A percentile compares a stretch with the other conserved stretches of the same genome.
These are phyloP conservation scores for Rhinocladiella similis DNA, from an alignment of 2,329 filamentous ascomycete species.

Conservation along the genomic window DNA sequence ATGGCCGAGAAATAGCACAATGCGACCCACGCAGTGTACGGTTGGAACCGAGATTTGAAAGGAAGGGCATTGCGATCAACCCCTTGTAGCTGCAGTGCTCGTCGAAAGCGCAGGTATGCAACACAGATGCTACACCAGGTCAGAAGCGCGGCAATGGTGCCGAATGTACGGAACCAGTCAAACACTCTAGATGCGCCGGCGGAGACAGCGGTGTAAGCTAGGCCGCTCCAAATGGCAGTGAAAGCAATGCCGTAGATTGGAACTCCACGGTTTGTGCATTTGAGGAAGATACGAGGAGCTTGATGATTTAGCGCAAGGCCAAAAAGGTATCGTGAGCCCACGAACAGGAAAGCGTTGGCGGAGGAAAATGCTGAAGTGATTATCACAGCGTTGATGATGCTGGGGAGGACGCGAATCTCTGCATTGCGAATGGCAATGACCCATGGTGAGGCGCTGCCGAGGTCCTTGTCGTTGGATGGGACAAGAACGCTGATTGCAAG, in stretches of 20 bases:
- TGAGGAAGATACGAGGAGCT: conserved; percentile 39
- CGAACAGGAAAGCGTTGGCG: conserved; percentile 65
- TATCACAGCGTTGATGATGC: conserved; percentile 60
- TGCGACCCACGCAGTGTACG: conserved; percentile 63
- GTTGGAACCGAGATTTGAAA: conserved; percentile 47
- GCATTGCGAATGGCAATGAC: conserved; percentile 44
- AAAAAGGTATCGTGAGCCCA: conserved; percentile 55
- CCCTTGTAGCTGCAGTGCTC: conserved; percentile 42
- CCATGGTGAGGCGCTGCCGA: too few relatives aligned
- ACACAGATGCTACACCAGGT: conserved; percentile 51
- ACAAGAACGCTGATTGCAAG: too few relatives aligned
- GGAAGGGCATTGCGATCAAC: conserved; percentile 36
- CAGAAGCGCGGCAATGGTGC: conserved; percentile 49
- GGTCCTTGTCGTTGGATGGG: too few relatives aligned
- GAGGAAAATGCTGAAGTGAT: conserved; percentile 71
- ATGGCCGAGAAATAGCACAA: conserved; percentile 54
- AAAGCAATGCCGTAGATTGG: background rate
- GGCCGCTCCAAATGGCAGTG: background rate
- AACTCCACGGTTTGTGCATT: background rate
- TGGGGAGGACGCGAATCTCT: conserved; percentile 36
- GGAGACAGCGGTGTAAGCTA: conserved; percentile 47
- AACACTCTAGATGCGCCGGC: conserved; percentile 43
- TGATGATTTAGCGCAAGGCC: conserved; percentile 50
- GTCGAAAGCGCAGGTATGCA: conserved; percentile 49
- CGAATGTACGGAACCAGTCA: conserved; percentile 49